Conservation (phyloP, 371 early-diverging fungal genomes). For the Syncephalis fuscata region DNA sequence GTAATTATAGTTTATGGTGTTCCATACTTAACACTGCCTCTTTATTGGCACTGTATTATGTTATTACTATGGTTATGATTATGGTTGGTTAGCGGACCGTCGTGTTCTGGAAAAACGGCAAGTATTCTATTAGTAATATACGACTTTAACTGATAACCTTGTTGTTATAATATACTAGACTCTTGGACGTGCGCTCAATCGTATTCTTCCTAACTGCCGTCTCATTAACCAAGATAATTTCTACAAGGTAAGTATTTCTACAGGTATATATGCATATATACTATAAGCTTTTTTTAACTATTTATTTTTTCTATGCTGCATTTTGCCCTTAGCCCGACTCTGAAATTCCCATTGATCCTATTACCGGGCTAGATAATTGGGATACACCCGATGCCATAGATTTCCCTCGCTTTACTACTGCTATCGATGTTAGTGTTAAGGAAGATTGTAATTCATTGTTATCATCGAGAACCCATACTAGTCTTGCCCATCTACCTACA, state of each 20-base stretch:
- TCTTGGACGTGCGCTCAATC: conserved; percentile 30
- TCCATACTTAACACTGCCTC: background rate
- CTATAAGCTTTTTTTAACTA: background rate
- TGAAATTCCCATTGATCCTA: conserved; percentile 44
- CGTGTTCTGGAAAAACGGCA: conserved; percentile 49
- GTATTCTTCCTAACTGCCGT: conserved; percentile 34
- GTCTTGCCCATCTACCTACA: too few species aligned
- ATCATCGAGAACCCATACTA: too few species aligned
- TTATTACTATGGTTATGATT: background rate
- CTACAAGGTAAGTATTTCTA: conserved; percentile 31
- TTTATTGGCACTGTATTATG: background rate
- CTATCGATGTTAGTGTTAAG: too few species aligned
- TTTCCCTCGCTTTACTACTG: conserved; percentile 21
- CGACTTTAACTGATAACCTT: background rate
- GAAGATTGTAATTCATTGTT: too few species aligned
- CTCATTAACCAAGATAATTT: conserved; percentile 74
- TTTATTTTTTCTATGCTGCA: too few species aligned
- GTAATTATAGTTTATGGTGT: background rate
- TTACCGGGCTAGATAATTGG: conserved; percentile 57
- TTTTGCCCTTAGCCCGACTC: conserved; percentile 21
- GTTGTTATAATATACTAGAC: conserved; percentile 21
- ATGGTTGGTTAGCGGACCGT: conserved; percentile 40
- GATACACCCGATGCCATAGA: conserved; percentile 72
- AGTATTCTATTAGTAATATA: background rate
- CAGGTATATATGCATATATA: background rate